These are phyloP conservation scores for Phaeolepiota aurea DNA, from an alignment of 768 basidiomycete species.

Conservation along the genomic window DNA sequence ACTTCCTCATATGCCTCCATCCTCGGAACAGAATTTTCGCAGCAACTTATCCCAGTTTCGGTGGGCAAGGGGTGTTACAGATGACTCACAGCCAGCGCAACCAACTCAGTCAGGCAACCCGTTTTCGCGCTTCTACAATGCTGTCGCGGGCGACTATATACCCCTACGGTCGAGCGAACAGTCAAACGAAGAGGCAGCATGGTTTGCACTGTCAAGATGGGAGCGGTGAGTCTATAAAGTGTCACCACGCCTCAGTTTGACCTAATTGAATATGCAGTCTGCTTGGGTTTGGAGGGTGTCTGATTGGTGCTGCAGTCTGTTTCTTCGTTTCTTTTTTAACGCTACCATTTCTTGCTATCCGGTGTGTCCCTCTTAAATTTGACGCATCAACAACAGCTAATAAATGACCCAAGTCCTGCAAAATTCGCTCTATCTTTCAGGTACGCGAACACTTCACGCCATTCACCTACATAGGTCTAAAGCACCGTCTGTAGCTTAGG, in stretches of 20 bases:
- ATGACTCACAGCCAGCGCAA: slow-evolving; percentile 54
- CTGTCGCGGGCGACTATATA: slow-evolving; percentile 80
- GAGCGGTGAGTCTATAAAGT: slow-evolving; percentile 80
- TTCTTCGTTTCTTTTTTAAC: slow-evolving; percentile 89
- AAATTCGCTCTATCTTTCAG: slow-evolving; percentile 92
- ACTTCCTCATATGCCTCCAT: slow-evolving; percentile 10
- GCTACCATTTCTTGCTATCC: slow-evolving; percentile 43
- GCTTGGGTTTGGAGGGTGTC: slow-evolving; percentile 83
- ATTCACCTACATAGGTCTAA: slow-evolving; percentile 1
- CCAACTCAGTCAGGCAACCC: slow-evolving; percentile 41
- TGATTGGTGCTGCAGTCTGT: slow-evolving; percentile 87
- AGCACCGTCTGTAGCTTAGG: slow-evolving; percentile 49
- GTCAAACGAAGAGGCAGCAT: slow-evolving; percentile 93
- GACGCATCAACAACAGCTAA: slow-evolving; percentile 4
- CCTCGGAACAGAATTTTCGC: slow-evolving; percentile 63
- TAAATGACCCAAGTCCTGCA: slow-evolving; percentile 52
- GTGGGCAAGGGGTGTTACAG: slow-evolving; percentile 67
- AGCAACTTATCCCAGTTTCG: slow-evolving; percentile 76
- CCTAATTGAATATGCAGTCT: slow-evolving; percentile 50
- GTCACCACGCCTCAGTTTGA: no score
- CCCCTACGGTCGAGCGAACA: slow-evolving; percentile 76
- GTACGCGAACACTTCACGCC: slow-evolving; percentile 18
- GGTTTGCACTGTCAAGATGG: slow-evolving; percentile 89
- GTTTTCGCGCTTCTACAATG: slow-evolving; percentile 82
- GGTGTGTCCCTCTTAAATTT: slow-evolving; percentile 17